Conservation (phyloP, 768 basidiomycete species). For the Pulveroboletus sp. region DNA sequence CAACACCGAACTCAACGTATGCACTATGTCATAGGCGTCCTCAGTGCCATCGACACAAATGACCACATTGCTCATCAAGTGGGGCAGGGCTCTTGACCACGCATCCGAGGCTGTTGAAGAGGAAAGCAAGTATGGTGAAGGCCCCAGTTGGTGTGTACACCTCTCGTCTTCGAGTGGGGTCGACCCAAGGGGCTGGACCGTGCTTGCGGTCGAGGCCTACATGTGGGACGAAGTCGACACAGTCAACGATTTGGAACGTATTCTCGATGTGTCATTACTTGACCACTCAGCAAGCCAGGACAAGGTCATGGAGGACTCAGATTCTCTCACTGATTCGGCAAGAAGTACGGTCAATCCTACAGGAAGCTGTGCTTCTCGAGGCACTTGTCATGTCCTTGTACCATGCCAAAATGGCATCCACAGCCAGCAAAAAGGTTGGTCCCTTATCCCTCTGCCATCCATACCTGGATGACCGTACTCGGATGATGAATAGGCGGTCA, state of each 20-base stretch:
- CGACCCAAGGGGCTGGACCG: slow-evolving; percentile 56
- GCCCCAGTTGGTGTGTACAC: slow-evolving; percentile 34
- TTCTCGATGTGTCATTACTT: slow-evolving; percentile 77
- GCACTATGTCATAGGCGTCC: slow-evolving; percentile 83
- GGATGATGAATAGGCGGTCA: slow-evolving; percentile 73
- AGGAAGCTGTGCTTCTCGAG: slow-evolving; percentile 77
- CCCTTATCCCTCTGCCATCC: background rate
- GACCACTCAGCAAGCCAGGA: slow-evolving; percentile 81
- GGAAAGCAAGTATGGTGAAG: slow-evolving; percentile 47
- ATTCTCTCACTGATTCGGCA: slow-evolving; percentile 24
- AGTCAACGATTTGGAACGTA: slow-evolving; percentile 75
- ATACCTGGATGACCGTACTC: slow-evolving; percentile 31
- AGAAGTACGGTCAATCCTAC: slow-evolving; percentile 56
- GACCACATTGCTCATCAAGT: slow-evolving; percentile 70
- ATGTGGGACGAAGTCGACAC: slow-evolving; percentile 82
- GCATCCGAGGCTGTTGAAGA: slow-evolving; percentile 39
- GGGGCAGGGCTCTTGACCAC: slow-evolving; percentile 63
- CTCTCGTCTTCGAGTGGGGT: slow-evolving; percentile 41
- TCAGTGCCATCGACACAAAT: slow-evolving; percentile 78
- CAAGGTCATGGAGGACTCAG: slow-evolving; percentile 34
- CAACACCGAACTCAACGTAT: slow-evolving; percentile 81
- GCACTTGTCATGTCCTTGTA: slow-evolving; percentile 71
- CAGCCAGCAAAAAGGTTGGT: slow-evolving; percentile 67
- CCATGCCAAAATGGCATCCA: slow-evolving; percentile 54
- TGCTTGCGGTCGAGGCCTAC: slow-evolving; percentile 83